Percentiles rank a stretch among this genome's conserved stretches.
phyloP scores from a whole-genome alignment of 352 stramenopile genomes.

The Phytophthora brassicae region DNA sequence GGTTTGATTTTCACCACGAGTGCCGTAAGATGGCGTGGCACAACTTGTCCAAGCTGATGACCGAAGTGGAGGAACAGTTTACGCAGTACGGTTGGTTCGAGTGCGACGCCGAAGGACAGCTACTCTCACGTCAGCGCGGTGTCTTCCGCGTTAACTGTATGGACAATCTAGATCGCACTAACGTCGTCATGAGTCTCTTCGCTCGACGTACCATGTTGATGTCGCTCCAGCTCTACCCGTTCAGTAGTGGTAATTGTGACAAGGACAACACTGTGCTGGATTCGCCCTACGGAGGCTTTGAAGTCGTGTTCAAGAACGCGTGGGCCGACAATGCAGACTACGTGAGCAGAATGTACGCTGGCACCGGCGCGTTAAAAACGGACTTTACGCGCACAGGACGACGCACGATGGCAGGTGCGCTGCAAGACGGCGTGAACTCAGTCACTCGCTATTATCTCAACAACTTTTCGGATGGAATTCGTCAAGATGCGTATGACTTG shows the following conservation, averaged over 20 bases:
- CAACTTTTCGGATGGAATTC: constrained; percentile 94
- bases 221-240: constrained; percentile 80
- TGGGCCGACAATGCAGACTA: constrained; percentile 97
- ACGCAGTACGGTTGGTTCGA: constrained; percentile 61
- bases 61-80: constrained; percentile 85
- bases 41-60: constrained; percentile 90
- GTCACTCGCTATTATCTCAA: constrained; percentile 95
- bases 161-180: constrained; percentile 97
- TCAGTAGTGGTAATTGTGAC: constrained; percentile 31
- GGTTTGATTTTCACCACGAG: constrained; percentile 98
- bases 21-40: constrained; percentile 93
- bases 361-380: constrained; percentile 95
- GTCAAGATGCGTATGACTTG: constrained; percentile 93
- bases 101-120: constrained; percentile 42
- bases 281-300: constrained; percentile 69
- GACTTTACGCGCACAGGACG: constrained; percentile 96
- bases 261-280: constrained; percentile 72
- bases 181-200: constrained; percentile 85
- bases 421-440: constrained; percentile 95
- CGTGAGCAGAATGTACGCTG: constrained; percentile 93
- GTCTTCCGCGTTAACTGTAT: constrained; percentile 98
- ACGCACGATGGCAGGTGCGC: constrained; percentile 87
- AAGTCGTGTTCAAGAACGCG: constrained; percentile 82
- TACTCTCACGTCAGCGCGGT: constrained; percentile 79
- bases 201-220: constrained; percentile 78